Percentiles rank a stretch among this genome's conserved stretches.
Evolutionary conservation across 177 flowering plant genomes (phyloP).

Genomic region (Tripterygium wilfordii): DNA sequence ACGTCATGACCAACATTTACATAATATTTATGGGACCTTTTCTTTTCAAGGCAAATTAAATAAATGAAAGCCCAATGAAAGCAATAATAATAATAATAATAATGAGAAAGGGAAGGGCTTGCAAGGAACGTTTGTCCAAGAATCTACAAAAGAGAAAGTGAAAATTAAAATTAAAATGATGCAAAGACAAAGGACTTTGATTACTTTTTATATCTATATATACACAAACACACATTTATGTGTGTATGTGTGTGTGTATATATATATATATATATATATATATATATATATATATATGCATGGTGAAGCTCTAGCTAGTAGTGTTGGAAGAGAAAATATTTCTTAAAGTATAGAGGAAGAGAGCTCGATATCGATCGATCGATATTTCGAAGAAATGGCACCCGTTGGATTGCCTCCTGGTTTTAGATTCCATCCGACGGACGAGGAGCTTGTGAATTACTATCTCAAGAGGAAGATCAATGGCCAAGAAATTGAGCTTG

Average conservation of each 20-base stretch:
- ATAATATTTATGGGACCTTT: too few species aligned
- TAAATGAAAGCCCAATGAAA: too few species aligned
- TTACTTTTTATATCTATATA: constrained; percentile 37
- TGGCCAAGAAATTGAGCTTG: constrained; percentile 71
- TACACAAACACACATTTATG: too few species aligned
- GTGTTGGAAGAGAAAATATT: neutral
- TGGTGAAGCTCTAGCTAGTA: constrained; percentile 1
- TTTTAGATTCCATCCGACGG: constrained; percentile 84
- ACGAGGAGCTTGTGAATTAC: constrained; percentile 81
- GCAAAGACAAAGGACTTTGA: constrained; percentile 40
- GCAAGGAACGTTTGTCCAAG: neutral
- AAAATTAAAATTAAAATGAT: constrained; percentile 18
- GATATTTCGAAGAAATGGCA: constrained; percentile 35
- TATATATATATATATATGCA: too few species aligned
- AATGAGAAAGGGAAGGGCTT: too few species aligned
- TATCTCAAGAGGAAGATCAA: constrained; percentile 77
- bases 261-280: too few species aligned
- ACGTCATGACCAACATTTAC: too few species aligned
- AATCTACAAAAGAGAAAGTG: constrained; percentile 34
- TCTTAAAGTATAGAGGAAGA: neutral
- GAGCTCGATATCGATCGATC: neutral
- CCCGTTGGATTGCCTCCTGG: constrained; percentile 90
- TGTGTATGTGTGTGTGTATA: too few species aligned
- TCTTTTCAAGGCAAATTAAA: too few species aligned
- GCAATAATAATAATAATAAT: too few species aligned